These are phyloP conservation scores for Telfairia occidentalis DNA, from an alignment of 331 rosid species.

Conservation along the genomic window DNA sequence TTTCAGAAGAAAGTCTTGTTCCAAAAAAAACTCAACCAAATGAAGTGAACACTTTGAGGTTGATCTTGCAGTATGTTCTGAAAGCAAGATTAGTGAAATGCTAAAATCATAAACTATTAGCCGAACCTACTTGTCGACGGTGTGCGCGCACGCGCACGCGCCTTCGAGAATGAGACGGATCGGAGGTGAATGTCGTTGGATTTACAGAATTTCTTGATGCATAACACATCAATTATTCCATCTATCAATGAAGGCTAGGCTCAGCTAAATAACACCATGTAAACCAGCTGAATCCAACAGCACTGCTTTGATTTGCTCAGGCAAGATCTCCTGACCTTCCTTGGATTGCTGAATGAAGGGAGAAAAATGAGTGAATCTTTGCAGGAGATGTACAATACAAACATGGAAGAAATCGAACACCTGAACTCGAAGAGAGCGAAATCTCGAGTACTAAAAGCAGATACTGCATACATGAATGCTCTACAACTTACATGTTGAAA, in stretches of 20 bases:
- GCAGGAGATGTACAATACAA: background rate
- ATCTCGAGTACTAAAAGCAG: background rate
- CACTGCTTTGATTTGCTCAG: slow-evolving; percentile 77
- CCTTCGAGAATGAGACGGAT: background rate
- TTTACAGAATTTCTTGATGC: background rate
- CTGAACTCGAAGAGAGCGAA: background rate
- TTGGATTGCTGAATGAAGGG: slow-evolving; percentile 57
- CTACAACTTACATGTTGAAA: background rate
- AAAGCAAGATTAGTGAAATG: background rate
- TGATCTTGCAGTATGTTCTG: slow-evolving; percentile 3
- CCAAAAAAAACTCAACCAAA: slow-evolving; percentile 2
- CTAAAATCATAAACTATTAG: background rate
- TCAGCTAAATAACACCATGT: slow-evolving; percentile 43
- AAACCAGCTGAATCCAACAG: slow-evolving; percentile 73
- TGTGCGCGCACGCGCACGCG: background rate
- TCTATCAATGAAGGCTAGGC: background rate
- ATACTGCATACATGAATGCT: background rate
- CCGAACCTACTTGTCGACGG: background rate
- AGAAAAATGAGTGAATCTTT: slow-evolving; percentile 9
- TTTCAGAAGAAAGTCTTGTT: background rate
- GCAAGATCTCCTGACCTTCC: slow-evolving; percentile 73
- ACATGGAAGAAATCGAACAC: background rate
- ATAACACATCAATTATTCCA: background rate
- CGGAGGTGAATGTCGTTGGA: background rate
- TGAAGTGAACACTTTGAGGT: background rate